Evolutionary conservation across 2,329 filamentous ascomycete species (phyloP).

Genomic region (Furcasterigmium furcatum): DNA sequence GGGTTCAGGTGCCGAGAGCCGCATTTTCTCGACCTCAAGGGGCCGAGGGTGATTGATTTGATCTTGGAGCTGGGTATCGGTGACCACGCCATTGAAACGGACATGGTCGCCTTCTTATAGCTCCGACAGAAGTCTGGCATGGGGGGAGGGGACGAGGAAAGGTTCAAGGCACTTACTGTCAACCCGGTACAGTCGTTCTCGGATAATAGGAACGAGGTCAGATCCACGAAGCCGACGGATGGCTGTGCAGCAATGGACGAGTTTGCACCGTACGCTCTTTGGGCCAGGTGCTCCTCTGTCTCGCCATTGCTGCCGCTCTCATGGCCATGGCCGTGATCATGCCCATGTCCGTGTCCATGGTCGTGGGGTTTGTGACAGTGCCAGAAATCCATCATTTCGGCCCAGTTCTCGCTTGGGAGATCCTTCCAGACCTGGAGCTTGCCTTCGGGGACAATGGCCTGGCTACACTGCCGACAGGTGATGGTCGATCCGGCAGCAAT

Average conservation of each 20-base stretch:
- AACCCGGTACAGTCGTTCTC: constrained; percentile 58
- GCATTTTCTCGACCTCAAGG: neutral
- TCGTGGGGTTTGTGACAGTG: constrained; percentile 92
- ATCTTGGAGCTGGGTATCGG: constrained; percentile 70
- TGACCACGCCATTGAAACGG: constrained; percentile 53
- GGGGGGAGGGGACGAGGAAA: constrained; percentile 5
- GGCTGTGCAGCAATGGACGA: constrained; percentile 65
- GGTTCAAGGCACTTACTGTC: constrained; percentile 26
- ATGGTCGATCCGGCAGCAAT: constrained; percentile 38
- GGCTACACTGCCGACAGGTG: constrained; percentile 35
- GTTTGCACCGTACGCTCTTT: constrained; percentile 80
- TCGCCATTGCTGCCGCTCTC: constrained; percentile 4
- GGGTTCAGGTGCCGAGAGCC: constrained; percentile 5
- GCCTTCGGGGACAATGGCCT: constrained; percentile 31
- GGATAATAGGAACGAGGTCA: constrained; percentile 71
- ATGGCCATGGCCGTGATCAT: constrained; percentile 31
- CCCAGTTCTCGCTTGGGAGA: constrained; percentile 94
- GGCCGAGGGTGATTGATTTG: constrained; percentile 24
- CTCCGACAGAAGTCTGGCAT: constrained; percentile 18
- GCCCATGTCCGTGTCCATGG: constrained; percentile 23
- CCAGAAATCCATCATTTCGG: constrained; percentile 99
- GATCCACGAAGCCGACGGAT: constrained; percentile 75
- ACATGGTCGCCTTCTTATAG: constrained; percentile 62
- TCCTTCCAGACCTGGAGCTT: constrained; percentile 73
- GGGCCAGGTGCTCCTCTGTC: constrained; percentile 42